Percentiles rank a stretch among this genome's conserved stretches.
Conservation (phyloP, 176 grass and related monocot genomes). For the Triticum aestivum region DNA sequence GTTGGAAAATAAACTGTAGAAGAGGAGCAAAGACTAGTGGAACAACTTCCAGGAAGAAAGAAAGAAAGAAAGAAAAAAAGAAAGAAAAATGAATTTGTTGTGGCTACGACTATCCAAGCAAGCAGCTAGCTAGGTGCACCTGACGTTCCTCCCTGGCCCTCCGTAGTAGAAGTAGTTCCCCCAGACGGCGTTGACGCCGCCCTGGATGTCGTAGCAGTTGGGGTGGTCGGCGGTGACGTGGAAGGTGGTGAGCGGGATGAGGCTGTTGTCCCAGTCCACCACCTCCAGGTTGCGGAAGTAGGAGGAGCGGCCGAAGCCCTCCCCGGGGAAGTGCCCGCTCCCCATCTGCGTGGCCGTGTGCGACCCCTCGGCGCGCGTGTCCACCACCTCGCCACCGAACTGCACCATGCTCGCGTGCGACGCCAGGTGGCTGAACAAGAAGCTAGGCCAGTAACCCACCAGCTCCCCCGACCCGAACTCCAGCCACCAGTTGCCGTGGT, state of each 20-base stretch:
- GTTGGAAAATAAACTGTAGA: background rate
- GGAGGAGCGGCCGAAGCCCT: slow-evolving; percentile 62
- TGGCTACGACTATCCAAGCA: no score
- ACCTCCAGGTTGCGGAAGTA: slow-evolving; percentile 93
- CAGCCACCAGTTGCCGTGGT: slow-evolving; percentile 96
- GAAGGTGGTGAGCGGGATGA: slow-evolving; percentile 68
- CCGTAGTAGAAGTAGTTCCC: slow-evolving; percentile 97
- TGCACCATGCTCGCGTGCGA: slow-evolving; percentile 89
- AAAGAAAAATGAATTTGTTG: background rate
- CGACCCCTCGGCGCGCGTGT: slow-evolving; percentile 46
- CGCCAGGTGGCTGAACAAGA: slow-evolving; percentile 83
- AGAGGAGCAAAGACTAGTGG: no score
- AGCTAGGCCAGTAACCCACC: slow-evolving; percentile 83
- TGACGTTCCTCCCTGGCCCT: slow-evolving; percentile 65
- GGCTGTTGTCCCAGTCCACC: slow-evolving; percentile 88
- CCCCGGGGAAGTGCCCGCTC: slow-evolving; percentile 67
- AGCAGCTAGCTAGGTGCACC: slow-evolving; percentile 44
- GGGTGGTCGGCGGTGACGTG: slow-evolving; percentile 84
- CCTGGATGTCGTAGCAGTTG: slow-evolving; percentile 76
- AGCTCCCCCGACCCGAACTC: slow-evolving; percentile 79
- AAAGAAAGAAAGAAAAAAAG: background rate
- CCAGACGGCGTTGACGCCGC: slow-evolving; percentile 72
- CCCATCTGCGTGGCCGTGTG: slow-evolving; percentile 94
- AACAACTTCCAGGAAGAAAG: no score
- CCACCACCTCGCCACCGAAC: slow-evolving; percentile 89